Percentiles rank a stretch among this genome's conserved stretches.
Evolutionary conservation across 345 rosid species (phyloP).

Genomic region (Eucalyptus dawsonii): DNA sequence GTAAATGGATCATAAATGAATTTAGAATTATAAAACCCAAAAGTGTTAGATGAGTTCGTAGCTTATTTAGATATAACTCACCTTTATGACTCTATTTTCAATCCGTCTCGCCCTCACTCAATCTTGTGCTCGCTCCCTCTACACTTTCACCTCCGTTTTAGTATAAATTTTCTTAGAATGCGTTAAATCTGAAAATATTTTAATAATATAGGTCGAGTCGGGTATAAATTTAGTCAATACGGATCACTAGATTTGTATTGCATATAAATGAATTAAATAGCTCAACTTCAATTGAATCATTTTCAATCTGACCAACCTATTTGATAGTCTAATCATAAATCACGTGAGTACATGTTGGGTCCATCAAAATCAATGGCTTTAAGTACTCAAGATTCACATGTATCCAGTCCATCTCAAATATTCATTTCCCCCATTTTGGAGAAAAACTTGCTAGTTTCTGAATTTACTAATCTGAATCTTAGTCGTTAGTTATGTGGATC

Average conservation of each 20-base stretch:
- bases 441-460: background rate
- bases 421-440: background rate
- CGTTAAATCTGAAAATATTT: background rate
- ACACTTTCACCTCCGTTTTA: background rate
- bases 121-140: background rate
- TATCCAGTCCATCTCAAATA: background rate
- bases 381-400: background rate
- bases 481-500: background rate
- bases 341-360: background rate
- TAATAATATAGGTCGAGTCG: background rate
- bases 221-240: background rate
- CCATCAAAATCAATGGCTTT: background rate
- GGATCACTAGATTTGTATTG: background rate
- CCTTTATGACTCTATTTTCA: background rate
- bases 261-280: background rate
- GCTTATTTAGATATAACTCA: too few relatives aligned
- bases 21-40: too few relatives aligned
- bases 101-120: too few relatives aligned
- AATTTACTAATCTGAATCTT: background rate
- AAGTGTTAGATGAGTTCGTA: too few relatives aligned
- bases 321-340: background rate
- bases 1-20: too few relatives aligned
- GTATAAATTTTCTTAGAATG: background rate
- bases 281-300: background rate
- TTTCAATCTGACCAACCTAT: accelerated